phyloP scores from a whole-genome alignment of 345 rosid genomes.

The Eucalyptus victrix region DNA sequence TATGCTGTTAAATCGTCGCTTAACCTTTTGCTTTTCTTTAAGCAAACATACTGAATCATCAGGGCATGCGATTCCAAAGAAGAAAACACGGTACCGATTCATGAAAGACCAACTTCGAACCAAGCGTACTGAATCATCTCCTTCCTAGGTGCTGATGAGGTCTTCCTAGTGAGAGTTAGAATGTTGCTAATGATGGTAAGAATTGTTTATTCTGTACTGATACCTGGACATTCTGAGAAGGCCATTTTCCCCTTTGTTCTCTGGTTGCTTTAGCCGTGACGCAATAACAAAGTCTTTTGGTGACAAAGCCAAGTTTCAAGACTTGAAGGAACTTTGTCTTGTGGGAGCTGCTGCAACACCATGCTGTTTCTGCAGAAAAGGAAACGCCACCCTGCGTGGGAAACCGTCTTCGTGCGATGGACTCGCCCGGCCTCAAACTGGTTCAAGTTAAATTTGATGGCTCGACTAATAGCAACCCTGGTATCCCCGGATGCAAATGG shows the following conservation, averaged over 20 bases:
- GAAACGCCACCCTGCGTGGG: background rate
- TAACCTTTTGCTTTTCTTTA: too few relatives aligned
- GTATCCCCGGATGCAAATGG: too few relatives aligned
- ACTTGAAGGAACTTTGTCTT: too few relatives aligned
- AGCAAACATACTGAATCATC: too few relatives aligned
- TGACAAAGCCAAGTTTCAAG: too few relatives aligned
- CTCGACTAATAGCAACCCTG: background rate
- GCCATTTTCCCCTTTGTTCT: background rate
- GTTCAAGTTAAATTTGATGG: background rate
- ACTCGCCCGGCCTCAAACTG: background rate
- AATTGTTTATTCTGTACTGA: background rate
- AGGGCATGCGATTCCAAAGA: too few relatives aligned
- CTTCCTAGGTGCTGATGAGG: background rate
- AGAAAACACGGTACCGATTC: too few relatives aligned
- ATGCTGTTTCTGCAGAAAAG: background rate
- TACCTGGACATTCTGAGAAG: background rate
- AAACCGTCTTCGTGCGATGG: background rate
- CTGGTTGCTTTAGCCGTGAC: background rate
- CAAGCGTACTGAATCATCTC: background rate
- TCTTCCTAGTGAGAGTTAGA: too few relatives aligned
- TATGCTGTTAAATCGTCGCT: too few relatives aligned
- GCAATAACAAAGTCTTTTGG: background rate
- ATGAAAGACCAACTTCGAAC: too few relatives aligned
- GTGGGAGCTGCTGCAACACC: too few relatives aligned
- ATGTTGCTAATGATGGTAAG: too few relatives aligned